Evolutionary conservation across 768 basidiomycete species (phyloP), one percentile per base, ranked within the genome.

Genomic region (Leccinum longicurvipes): DNA sequence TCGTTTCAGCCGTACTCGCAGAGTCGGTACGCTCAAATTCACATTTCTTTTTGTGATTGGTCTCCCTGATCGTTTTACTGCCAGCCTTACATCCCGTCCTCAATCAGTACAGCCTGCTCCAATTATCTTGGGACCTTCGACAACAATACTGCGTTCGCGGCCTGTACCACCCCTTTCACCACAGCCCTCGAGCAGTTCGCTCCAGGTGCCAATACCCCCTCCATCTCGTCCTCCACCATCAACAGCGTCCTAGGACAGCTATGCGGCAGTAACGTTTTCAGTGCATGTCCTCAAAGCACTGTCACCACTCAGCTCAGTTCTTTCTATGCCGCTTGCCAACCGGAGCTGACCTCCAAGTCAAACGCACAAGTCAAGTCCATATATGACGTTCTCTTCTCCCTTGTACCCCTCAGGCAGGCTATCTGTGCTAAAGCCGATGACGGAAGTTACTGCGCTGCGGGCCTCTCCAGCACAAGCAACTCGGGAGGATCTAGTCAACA

Each of bases 361-460:
- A 81, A 79, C 59, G 1, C 45, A 1, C 68, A 76, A 24, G 88
- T 97, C 46, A 68, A 82, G 68, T 63, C 72, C 25, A 72, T 81
- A 2, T 99, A 98, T 74, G 95, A 98, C 67, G 75, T 84, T 28
- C 74, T 98, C 27, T 99, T 92, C 75, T 60, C 79, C 56, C 60
- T 95, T 45, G 58, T 67, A 11, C 93, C 94, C 8, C 68, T 96
- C 67, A 74, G 74, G 58, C 61, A 68, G 6, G 86, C 93, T 25
- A 67, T 91, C 28, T 98, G 95, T 74, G 62, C 86, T 46, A 89
- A 91, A 79, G 83, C 89, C 64, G 83, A 85, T 64, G 74, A 64
- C 47, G 86, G 83, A 29, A 74, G 77, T 36, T 97, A 80, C 73
- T 98, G 96, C 67, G 80, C 82, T 27, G 70, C 79, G 54, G 63